Conservation (phyloP, 1,284 basidiomycete species). For the Polyporus tsugae region DNA sequence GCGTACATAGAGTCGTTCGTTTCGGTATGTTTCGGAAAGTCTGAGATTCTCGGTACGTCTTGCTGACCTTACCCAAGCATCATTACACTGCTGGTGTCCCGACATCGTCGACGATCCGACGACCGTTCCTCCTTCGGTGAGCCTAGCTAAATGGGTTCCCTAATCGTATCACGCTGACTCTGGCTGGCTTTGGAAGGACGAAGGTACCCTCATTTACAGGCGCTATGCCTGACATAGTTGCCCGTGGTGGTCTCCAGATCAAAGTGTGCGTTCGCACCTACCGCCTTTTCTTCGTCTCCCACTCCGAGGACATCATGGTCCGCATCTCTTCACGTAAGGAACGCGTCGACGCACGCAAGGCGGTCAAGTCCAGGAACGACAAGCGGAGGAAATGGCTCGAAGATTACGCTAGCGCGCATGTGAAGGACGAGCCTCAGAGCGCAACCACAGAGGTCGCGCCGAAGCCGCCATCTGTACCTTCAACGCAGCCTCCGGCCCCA, state of each 20-base stretch:
- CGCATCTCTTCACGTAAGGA: constrained; percentile 48
- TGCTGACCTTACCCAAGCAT: constrained; percentile 46
- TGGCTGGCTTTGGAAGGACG: constrained; percentile 18
- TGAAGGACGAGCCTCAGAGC: constrained; percentile 19
- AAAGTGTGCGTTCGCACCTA: constrained; percentile 89
- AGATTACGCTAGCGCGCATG: constrained; percentile 33
- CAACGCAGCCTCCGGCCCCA: background rate
- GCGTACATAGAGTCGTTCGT: constrained; percentile 91
- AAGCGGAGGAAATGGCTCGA: constrained; percentile 44
- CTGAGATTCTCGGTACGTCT: background rate
- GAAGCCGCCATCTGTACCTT: background rate
- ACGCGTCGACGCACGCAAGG: constrained; percentile 33
- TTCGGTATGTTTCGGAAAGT: constrained; percentile 57
- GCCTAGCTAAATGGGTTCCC: constrained; percentile 26
- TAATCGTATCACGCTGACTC: background rate
- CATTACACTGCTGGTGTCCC: constrained; percentile 61
- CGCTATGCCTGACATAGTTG: constrained; percentile 38
- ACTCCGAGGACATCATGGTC: constrained; percentile 74
- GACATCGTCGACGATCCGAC: constrained; percentile 56
- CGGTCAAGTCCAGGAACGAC: constrained; percentile 32
- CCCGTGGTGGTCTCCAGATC: constrained; percentile 75
- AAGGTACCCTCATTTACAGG: constrained; percentile 27
- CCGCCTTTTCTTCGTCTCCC: constrained; percentile 83
- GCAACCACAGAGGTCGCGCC: constrained; percentile 9
- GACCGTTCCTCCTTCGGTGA: constrained; percentile 81